A percentile compares a stretch with the other conserved stretches of the same genome.
These are phyloP conservation scores for Penicillium sclerotigenum DNA, from an alignment of 2,329 filamentous ascomycete species.

Conservation along the genomic window DNA sequence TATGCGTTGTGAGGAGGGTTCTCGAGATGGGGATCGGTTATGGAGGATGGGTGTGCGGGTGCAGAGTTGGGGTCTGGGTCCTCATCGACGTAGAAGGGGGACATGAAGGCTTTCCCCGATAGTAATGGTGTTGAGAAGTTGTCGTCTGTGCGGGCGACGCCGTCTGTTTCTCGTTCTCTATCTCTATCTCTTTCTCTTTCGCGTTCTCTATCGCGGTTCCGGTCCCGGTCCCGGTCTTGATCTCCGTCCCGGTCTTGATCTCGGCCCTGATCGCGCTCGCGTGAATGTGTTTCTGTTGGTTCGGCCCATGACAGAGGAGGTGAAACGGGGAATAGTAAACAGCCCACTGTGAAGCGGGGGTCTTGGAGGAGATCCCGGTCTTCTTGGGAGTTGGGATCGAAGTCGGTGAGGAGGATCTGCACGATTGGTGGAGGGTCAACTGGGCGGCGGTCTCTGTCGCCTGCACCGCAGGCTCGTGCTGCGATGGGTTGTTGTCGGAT, in stretches of 20 bases:
- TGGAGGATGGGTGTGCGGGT: constrained; percentile 36
- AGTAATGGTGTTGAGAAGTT: constrained; percentile 30
- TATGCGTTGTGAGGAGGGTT: not conserved
- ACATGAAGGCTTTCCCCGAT: constrained; percentile 42
- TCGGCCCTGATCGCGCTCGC: constrained; percentile 1
- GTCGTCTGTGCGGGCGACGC: constrained; percentile 19
- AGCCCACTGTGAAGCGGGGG: constrained; percentile 44
- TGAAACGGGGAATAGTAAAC: constrained; percentile 40
- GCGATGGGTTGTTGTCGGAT: constrained; percentile 48
- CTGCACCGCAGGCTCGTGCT: constrained; percentile 47
- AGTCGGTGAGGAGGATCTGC: constrained; percentile 46
- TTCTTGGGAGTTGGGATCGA: constrained; percentile 37
- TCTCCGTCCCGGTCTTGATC: not conserved
- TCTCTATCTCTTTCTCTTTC: constrained; percentile 9
- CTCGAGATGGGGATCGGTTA: not conserved
- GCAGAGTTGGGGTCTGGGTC: constrained; percentile 45
- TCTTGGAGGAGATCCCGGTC: constrained; percentile 42
- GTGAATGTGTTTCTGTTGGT: constrained; percentile 16
- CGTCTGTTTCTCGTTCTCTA: constrained; percentile 15
- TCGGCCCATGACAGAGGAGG: constrained; percentile 13
- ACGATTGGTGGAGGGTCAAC: constrained; percentile 49
- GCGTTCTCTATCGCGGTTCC: not conserved
- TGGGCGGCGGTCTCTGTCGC: constrained; percentile 46
- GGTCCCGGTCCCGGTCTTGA: constrained; percentile 12
- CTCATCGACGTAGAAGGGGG: constrained; percentile 42